Percentiles rank a stretch among this genome's conserved stretches.
Conservation (phyloP, 345 rosid species). For the Punica granatum region DNA sequence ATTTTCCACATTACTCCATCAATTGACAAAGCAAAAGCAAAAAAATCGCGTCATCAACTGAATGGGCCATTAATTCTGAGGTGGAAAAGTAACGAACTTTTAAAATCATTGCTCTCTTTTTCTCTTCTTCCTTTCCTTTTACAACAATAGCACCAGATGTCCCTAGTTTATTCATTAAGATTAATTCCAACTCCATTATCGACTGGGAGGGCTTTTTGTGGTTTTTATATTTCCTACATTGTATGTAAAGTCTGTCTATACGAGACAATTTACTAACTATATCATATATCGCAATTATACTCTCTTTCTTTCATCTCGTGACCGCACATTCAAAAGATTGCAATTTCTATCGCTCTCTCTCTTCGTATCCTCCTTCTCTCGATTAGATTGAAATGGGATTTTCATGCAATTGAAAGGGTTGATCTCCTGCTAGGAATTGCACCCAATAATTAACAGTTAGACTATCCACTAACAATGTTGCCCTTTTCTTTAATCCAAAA, state of each 20-base stretch:
- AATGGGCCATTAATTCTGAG: slow-evolving; percentile 8
- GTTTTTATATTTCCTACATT: too few relatives aligned
- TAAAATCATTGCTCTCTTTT: background rate
- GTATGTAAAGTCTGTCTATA: too few relatives aligned
- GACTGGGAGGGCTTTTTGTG: too few relatives aligned
- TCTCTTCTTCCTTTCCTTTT: background rate
- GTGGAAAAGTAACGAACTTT: slow-evolving; percentile 16
- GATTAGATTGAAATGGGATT: background rate
- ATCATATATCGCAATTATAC: too few relatives aligned
- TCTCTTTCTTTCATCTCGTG: too few relatives aligned
- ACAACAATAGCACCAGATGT: too few relatives aligned
- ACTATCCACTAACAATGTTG: slow-evolving; percentile 16
- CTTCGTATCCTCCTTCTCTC: background rate
- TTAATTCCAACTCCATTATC: too few relatives aligned
- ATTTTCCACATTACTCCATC: slow-evolving; percentile 15
- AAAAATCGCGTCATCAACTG: slow-evolving; percentile 9
- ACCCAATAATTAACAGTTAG: slow-evolving; percentile 25
- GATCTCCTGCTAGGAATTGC: slow-evolving; percentile 28
- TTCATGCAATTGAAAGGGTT: slow-evolving; percentile 7
- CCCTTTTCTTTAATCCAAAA: slow-evolving; percentile 16
- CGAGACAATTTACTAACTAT: too few relatives aligned
- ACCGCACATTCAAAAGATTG: too few relatives aligned
- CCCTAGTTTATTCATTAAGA: too few relatives aligned
- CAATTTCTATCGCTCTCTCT: too few relatives aligned
- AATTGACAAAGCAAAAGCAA: background rate